Evolutionary conservation across 306 rosid species (phyloP), one percentile per base, ranked within the genome.

Genomic region (Lathyrus oleraceus): DNA sequence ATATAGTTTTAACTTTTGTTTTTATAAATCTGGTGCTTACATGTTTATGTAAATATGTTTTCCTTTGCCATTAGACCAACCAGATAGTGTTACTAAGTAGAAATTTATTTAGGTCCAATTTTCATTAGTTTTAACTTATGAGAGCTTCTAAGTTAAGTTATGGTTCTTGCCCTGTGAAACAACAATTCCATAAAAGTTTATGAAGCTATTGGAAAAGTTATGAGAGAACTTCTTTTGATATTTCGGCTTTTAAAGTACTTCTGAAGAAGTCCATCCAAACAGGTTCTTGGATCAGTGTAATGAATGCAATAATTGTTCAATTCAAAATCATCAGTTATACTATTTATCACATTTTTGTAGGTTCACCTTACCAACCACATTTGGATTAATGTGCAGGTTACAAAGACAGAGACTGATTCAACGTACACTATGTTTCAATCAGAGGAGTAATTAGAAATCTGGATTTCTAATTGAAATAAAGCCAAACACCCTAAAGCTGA

Each of bases 391-490:
- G 66, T 88, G 96, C 92, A 94, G 98, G 96, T 85, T 68, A 84
- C 90, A 5, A 88, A 94, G 85, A 88, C 97, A 0, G 89, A 94
- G 85, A 69, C 88, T 25, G 86, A 93, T 80, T 83, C 96, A 76
- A 72, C 85, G 12, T 94, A 81, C 81, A 72, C 84, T 4, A 71
- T 91, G 69, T 87, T 87, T 79, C 86, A 47, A 68, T 84, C 84
- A 0, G 87, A 87, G 61, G 86, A 91, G 78, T 88, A 85, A 88
- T 45, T 60, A 35, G 40, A 44, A 71, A 43, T 36, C 54, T 39
- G 65, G 63, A 42, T 72, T 68, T 65, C 52, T 38, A 38, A 67
- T 57, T 54, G 71, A 53, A 69, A 39, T n/a, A 78, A 67, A 73
- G 53, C 56, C 73, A 71, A 58, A 25, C 66, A 32, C 54, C 67